These are phyloP conservation scores for Pueraria montana DNA, from an alignment of 306 rosid genomes.

Conservation along the genomic window DNA sequence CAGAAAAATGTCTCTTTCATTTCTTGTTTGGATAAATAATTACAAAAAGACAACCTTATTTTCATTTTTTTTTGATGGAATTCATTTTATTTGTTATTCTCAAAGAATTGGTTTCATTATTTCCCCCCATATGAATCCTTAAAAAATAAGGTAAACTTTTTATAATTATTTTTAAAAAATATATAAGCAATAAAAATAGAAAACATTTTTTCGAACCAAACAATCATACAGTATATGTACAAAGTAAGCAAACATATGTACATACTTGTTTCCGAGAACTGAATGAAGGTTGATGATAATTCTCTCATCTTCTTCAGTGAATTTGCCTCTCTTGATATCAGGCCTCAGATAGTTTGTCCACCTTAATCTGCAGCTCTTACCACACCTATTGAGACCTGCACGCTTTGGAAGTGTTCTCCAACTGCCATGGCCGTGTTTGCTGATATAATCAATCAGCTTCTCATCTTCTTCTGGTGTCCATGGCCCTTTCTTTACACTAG, in stretches of 20 bases:
- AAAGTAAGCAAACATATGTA: not conserved
- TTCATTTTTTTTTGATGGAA: too few relatives aligned
- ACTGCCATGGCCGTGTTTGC: constrained; percentile 74
- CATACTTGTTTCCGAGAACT: constrained; percentile 78
- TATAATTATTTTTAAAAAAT: not conserved
- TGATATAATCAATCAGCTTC: constrained; percentile 68
- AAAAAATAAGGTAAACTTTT: not conserved
- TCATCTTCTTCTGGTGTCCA: constrained; percentile 95
- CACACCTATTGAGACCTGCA: constrained; percentile 91
- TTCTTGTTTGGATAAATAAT: not conserved
- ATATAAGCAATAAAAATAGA: not conserved
- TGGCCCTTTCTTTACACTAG: constrained; percentile 88
- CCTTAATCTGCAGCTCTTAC: constrained; percentile 89
- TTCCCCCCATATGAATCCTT: not conserved
- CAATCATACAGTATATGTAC: not conserved
- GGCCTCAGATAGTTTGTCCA: constrained; percentile 93
- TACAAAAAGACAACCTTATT: not conserved
- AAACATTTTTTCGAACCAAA: not conserved
- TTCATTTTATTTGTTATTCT: not conserved
- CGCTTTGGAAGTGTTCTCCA: constrained; percentile 88
- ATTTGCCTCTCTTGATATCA: constrained; percentile 91
- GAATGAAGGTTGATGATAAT: constrained; percentile 85
- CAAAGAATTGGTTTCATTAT: not conserved
- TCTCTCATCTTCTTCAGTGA: constrained; percentile 77
- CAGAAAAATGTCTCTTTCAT: not conserved